A percentile compares a stretch with the other conserved stretches of the same genome.
phyloP scores from a whole-genome alignment of 2,329 filamentous ascomycete species.

The Aspergillus luchuensis region DNA sequence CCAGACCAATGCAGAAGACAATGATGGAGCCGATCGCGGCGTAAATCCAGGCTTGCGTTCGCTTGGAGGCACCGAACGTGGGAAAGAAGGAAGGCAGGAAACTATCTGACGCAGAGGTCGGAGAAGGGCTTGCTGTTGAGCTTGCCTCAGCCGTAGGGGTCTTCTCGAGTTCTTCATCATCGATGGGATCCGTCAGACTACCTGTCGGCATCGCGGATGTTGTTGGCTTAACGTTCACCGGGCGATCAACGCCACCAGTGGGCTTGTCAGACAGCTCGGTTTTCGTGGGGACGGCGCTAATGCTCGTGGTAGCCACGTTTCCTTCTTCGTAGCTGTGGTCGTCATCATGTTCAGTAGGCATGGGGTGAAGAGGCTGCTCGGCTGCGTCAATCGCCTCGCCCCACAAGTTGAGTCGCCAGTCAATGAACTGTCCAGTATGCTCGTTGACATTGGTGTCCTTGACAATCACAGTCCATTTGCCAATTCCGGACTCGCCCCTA shows the following conservation, averaged over 20 bases:
- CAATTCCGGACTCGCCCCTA: constrained; percentile 85
- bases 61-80: constrained; percentile 83
- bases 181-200: constrained; percentile 17
- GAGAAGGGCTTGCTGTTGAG: constrained; percentile 32
- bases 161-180: constrained; percentile 17
- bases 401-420: constrained; percentile 95
- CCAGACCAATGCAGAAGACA: constrained; percentile 78
- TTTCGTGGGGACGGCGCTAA: constrained; percentile 51
- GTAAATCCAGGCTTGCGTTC: constrained; percentile 92
- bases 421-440: constrained; percentile 74
- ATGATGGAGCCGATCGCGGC: constrained; percentile 81
- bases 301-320: constrained; percentile 65
- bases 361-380: constrained; percentile 72
- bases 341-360: constrained; percentile 82
- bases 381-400: constrained; percentile 78
- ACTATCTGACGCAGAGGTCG: constrained; percentile 47
- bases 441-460: constrained; percentile 81
- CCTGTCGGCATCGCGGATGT: constrained; percentile 29
- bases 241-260: constrained; percentile 67
- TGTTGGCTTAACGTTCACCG: constrained; percentile 61
- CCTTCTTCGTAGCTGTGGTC: constrained; percentile 71
- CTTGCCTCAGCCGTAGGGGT: constrained; percentile 33
- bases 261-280: constrained; percentile 52
- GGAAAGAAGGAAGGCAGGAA: constrained; percentile 85
- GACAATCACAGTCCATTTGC: constrained; percentile 87